phyloP scores from a whole-genome alignment of 1,139 yeast species.

The Candida buenavistaensis region DNA sequence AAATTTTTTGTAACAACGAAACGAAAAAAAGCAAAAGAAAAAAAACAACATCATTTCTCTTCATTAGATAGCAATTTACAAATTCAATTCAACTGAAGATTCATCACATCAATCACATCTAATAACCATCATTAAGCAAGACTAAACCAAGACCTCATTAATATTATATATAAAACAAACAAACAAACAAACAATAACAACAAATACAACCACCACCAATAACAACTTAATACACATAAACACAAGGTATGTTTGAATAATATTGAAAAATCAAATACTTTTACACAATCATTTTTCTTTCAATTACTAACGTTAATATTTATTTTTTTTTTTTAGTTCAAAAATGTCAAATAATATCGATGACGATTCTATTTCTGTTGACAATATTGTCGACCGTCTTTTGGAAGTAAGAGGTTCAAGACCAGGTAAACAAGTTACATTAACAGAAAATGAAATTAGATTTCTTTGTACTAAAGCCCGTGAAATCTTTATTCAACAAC shows the following conservation, averaged over 20 bases:
- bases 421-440: slow-evolving; percentile 95
- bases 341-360: slow-evolving; percentile 52
- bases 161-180: no score
- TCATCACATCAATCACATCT: no score
- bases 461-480: slow-evolving; percentile 96
- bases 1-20: background rate
- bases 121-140: no score
- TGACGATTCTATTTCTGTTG: slow-evolving; percentile 79
- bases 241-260: no score
- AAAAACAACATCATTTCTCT: slow-evolving; percentile 3
- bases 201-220: no score
- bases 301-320: background rate
- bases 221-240: no score
- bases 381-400: slow-evolving; percentile 93
- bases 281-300: background rate
- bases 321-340: background rate
- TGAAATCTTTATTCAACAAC: slow-evolving; percentile 96
- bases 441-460: slow-evolving; percentile 92
- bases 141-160: no score
- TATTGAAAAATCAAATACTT: no score
- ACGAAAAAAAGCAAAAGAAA: background rate
- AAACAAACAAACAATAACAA: no score
- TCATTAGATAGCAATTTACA: background rate
- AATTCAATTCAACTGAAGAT: background rate
- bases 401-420: slow-evolving; percentile 97